phyloP scores from a whole-genome alignment of 176 grass and related monocot species.

The Carex myosuroides region DNA sequence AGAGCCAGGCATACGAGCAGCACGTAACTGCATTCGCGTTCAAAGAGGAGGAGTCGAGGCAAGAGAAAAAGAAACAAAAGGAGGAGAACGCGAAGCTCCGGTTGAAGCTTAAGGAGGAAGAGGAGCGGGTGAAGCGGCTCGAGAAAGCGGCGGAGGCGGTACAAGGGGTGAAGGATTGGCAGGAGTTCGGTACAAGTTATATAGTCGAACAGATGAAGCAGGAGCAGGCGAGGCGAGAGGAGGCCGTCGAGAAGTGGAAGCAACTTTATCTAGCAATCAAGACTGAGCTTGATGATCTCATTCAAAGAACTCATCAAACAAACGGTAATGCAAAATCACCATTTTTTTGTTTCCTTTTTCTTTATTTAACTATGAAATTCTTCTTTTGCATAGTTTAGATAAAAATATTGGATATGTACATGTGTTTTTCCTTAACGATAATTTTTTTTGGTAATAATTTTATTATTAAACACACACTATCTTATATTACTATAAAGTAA shows the following conservation, averaged over 20 bases:
- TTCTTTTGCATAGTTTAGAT: background rate
- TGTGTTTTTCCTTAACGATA: background rate
- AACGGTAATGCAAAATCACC: background rate
- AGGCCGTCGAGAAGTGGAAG: conserved; percentile 44
- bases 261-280: conserved; percentile 46
- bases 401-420: background rate
- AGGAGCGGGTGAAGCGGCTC: conserved; percentile 8
- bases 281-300: conserved; percentile 48
- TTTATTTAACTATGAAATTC: background rate
- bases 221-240: conserved; percentile 30
- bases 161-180: conserved; percentile 27
- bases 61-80: conserved; percentile 23
- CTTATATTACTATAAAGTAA: background rate
- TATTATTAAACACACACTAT: background rate
- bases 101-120: conserved; percentile 23
- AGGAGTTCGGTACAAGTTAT: conserved; percentile 19
- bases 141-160: conserved; percentile 1
- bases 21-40: conserved; percentile 12
- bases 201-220: conserved; percentile 38
- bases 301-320: conserved; percentile 40
- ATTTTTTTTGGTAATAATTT: background rate
- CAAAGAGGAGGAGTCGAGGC: conserved; percentile 38
- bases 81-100: conserved; percentile 25
- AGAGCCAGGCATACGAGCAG: conserved; percentile 15
- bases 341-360: background rate